phyloP scores from a whole-genome alignment of 352 stramenopile species.

The Aphanomyces stellatus region DNA sequence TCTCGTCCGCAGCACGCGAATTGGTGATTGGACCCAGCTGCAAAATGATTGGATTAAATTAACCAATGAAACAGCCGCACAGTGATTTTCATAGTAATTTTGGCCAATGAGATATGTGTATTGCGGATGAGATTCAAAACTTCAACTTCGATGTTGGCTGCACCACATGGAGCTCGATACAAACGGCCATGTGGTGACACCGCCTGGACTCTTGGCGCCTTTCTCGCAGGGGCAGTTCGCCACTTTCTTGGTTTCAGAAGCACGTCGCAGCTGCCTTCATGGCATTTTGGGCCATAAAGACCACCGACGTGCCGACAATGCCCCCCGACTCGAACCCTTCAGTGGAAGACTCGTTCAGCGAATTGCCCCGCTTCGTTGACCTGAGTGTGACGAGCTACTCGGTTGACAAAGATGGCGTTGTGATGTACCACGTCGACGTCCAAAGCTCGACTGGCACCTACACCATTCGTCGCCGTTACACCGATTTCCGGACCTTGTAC shows the following conservation, averaged over 20 bases:
- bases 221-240: background rate
- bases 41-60: too few relatives aligned
- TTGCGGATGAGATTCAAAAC: too few relatives aligned
- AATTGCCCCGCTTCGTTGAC: constrained; percentile 2
- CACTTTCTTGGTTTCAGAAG: too few relatives aligned
- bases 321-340: background rate
- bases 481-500: constrained; percentile 72
- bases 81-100: too few relatives aligned
- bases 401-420: constrained; percentile 42
- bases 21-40: too few relatives aligned
- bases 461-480: constrained; percentile 74
- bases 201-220: too few relatives aligned
- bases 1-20: too few relatives aligned
- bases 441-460: constrained; percentile 74
- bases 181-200: background rate
- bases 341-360: background rate
- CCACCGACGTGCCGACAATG: background rate
- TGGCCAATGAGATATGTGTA: too few relatives aligned
- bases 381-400: constrained; percentile 37
- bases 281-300: background rate
- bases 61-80: too few relatives aligned
- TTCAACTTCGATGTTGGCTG: background rate
- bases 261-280: background rate
- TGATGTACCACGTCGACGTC: constrained; percentile 86
- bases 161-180: background rate